Conservation (phyloP, 192 early-diverging fungal genomes). For the Podila verticillata region DNA sequence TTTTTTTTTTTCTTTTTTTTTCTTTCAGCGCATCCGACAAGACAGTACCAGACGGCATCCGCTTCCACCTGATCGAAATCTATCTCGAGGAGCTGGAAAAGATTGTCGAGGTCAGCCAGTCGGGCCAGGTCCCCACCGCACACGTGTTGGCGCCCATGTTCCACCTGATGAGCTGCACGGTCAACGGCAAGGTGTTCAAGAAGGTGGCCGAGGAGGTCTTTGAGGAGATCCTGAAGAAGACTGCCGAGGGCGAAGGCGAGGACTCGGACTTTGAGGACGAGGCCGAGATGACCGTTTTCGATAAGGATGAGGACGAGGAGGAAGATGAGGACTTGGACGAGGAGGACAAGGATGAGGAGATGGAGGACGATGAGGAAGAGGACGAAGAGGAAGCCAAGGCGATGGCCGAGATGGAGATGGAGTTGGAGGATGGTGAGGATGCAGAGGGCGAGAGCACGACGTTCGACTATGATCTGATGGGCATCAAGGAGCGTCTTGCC, state of each 20-base stretch:
- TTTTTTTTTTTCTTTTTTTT: not conserved
- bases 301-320: slow-evolving; percentile 21
- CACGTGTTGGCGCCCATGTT: slow-evolving; percentile 63
- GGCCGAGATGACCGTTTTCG: slow-evolving; percentile 32
- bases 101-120: slow-evolving; percentile 56
- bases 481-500: slow-evolving; percentile 34
- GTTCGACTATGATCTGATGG: slow-evolving; percentile 49
- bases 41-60: slow-evolving; percentile 72
- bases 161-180: slow-evolving; percentile 55
- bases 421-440: slow-evolving; percentile 25
- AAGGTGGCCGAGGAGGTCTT: slow-evolving; percentile 62
- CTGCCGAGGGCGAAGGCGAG: slow-evolving; percentile 48
- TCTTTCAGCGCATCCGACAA: slow-evolving; percentile 61
- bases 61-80: slow-evolving; percentile 77
- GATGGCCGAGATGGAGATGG: slow-evolving; percentile 29
- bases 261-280: slow-evolving; percentile 46
- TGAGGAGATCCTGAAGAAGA: slow-evolving; percentile 47
- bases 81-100: slow-evolving; percentile 79
- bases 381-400: slow-evolving; percentile 28
- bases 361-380: slow-evolving; percentile 28
- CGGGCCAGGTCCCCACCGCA: slow-evolving; percentile 55
- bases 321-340: slow-evolving; percentile 51
- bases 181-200: slow-evolving; percentile 59
- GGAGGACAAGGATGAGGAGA: slow-evolving; percentile 49
- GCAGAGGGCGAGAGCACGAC: slow-evolving; percentile 31